These are phyloP conservation scores for Metschnikowia noctiluminum DNA, from an alignment of 805 yeast species.

Conservation along the genomic window DNA sequence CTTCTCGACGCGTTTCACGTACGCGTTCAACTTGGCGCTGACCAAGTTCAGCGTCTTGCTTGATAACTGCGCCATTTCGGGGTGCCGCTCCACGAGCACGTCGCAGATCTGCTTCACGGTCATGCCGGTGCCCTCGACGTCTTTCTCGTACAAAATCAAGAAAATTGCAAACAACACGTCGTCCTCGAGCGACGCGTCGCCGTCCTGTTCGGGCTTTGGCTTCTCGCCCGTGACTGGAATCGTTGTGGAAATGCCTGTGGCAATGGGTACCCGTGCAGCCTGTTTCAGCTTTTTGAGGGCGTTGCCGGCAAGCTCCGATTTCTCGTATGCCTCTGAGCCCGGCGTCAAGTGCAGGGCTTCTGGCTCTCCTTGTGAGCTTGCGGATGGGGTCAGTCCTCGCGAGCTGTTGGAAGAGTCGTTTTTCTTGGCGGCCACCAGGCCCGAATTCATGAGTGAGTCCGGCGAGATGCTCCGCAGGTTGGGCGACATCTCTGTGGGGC, in stretches of 20 bases:
- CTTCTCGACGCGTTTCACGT: constrained; percentile 79
- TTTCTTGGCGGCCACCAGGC: constrained; percentile 15
- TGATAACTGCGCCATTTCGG: constrained; percentile 78
- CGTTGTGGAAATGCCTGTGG: constrained; percentile 72
- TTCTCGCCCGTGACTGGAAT: constrained; percentile 74
- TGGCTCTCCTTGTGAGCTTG: neutral
- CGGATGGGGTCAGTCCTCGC: constrained; percentile 33
- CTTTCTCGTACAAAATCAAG: constrained; percentile 65
- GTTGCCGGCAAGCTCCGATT: constrained; percentile 9
- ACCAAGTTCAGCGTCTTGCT: constrained; percentile 79
- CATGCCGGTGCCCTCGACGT: constrained; percentile 71
- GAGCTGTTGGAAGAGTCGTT: constrained; percentile 25
- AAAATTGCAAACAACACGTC: constrained; percentile 75
- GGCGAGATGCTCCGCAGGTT: constrained; percentile 42
- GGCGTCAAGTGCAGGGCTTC: neutral
- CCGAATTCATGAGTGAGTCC: constrained; percentile 39
- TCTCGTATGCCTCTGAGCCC: constrained; percentile 4
- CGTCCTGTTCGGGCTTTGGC: constrained; percentile 65
- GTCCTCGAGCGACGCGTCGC: constrained; percentile 61
- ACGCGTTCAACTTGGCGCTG: constrained; percentile 79
- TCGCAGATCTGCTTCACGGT: constrained; percentile 89
- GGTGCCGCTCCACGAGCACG: constrained; percentile 66
- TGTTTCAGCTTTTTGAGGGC: constrained; percentile 31
- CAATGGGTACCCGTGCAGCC: constrained; percentile 49
- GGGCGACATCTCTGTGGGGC: constrained; percentile 33